phyloP scores from a whole-genome alignment of 2,329 filamentous ascomycete genomes.

The Curvularia sp. region DNA sequence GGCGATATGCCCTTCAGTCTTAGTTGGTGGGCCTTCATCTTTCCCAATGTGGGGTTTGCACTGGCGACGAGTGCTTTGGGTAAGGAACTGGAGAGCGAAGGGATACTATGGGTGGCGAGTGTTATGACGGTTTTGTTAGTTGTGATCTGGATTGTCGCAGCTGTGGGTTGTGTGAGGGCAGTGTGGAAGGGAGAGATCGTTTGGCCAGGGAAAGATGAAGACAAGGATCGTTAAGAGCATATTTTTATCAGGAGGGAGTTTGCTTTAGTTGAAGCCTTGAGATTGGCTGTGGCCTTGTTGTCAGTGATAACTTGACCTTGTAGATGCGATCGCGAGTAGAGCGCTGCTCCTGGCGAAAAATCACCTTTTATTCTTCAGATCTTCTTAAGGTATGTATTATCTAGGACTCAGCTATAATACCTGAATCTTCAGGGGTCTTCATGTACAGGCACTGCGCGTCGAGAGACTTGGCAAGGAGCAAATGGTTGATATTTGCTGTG shows the following conservation, averaged over 20 bases:
- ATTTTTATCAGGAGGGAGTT: background rate
- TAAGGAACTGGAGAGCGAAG: conserved; percentile 40
- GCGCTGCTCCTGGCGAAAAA: no score
- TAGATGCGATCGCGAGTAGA: no score
- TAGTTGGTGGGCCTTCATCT: conserved; percentile 65
- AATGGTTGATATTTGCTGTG: conserved; percentile 16
- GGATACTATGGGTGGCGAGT: conserved; percentile 51
- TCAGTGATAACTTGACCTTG: no score
- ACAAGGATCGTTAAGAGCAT: conserved; percentile 30
- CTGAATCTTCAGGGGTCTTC: conserved; percentile 11
- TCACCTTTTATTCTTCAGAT: no score
- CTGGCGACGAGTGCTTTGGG: conserved; percentile 49
- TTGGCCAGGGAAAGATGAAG: conserved; percentile 57
- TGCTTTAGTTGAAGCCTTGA: no score
- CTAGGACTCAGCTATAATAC: no score
- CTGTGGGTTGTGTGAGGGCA: conserved; percentile 58
- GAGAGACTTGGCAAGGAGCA: conserved; percentile 7
- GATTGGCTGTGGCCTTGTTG: background rate
- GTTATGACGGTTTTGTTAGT: conserved; percentile 60
- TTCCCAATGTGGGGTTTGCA: conserved; percentile 52
- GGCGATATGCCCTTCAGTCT: conserved; percentile 60
- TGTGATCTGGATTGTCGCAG: conserved; percentile 60
- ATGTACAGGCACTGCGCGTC: conserved; percentile 26
- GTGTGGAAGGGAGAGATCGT: conserved; percentile 61
- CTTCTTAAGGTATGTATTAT: no score